These are phyloP conservation scores for Sarcocystis neurona DNA, from an alignment of 169 alveolate genomes.

Conservation along the genomic window DNA sequence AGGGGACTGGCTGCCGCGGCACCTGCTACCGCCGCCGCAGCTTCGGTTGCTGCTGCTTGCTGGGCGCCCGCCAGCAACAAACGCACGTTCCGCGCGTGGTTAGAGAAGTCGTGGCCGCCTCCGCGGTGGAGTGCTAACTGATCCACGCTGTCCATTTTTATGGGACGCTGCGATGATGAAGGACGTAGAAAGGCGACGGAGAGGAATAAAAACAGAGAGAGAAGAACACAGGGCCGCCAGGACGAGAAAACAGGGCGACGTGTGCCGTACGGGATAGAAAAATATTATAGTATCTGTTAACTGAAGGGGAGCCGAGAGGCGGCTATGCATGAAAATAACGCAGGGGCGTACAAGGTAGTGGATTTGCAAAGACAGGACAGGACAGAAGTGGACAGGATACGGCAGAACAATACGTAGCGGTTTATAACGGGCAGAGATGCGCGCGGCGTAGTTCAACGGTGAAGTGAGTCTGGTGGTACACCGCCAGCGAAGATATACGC, in stretches of 20 bases:
- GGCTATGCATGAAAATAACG: background rate
- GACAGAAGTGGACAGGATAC: too few relatives aligned
- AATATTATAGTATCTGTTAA: background rate
- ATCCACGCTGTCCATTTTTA: background rate
- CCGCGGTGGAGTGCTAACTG: slow-evolving; percentile 46
- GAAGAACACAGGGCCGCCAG: background rate
- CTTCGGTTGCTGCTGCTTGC: background rate
- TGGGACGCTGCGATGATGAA: background rate
- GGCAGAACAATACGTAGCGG: too few relatives aligned
- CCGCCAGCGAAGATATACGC: too few relatives aligned
- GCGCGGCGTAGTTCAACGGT: too few relatives aligned
- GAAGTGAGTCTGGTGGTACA: too few relatives aligned
- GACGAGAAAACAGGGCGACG: background rate
- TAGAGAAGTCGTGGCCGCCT: slow-evolving; percentile 61
- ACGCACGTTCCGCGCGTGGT: slow-evolving; percentile 35
- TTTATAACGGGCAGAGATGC: too few relatives aligned
- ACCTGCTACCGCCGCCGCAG: background rate
- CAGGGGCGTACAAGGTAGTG: too few relatives aligned
- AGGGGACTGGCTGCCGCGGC: background rate
- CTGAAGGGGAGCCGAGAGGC: background rate
- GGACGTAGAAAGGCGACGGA: background rate
- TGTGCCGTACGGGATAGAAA: background rate
- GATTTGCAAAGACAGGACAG: too few relatives aligned
- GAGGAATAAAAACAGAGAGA: background rate
- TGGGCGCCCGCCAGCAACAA: background rate